Conservation (phyloP, 75 land plant genomes). For the Pinus taeda region DNA sequence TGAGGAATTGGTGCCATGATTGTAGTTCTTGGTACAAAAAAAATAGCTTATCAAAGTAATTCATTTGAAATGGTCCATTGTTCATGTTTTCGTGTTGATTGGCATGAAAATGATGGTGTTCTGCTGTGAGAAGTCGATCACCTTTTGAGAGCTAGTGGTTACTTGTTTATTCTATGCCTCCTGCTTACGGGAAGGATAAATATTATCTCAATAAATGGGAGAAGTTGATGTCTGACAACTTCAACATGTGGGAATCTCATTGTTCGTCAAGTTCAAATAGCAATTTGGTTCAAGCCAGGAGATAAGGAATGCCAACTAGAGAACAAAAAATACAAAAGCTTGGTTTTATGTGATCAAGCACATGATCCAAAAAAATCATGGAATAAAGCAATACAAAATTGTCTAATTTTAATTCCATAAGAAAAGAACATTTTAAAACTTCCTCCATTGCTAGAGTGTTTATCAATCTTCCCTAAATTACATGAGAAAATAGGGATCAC, state of each 20-base stretch:
- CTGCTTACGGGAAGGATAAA: slow-evolving; percentile 83
- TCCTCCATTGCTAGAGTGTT: slow-evolving; percentile 54
- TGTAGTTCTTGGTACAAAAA: too few relatives aligned
- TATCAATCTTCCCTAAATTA: slow-evolving; percentile 35
- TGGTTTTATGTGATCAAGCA: slow-evolving; percentile 41
- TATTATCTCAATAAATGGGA: slow-evolving; percentile 71
- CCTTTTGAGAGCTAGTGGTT: slow-evolving; percentile 64
- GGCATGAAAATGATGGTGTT: slow-evolving; percentile 45
- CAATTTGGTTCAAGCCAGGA: slow-evolving; percentile 72
- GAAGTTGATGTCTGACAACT: slow-evolving; percentile 44
- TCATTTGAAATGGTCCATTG: too few relatives aligned
- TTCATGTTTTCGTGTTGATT: too few relatives aligned
- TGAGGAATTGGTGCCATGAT: too few relatives aligned
- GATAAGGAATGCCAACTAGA: slow-evolving; percentile 39
- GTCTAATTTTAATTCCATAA: slow-evolving; percentile 25
- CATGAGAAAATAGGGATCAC: slow-evolving; percentile 12
- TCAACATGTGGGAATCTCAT: slow-evolving; percentile 87
- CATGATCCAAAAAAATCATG: slow-evolving; percentile 57
- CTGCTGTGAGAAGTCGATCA: slow-evolving; percentile 75
- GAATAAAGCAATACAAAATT: slow-evolving; percentile 56
- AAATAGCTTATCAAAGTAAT: too few relatives aligned
- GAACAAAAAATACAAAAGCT: slow-evolving; percentile 32
- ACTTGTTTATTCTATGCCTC: slow-evolving; percentile 90
- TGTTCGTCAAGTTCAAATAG: slow-evolving; percentile 74
- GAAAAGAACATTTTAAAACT: slow-evolving; percentile 25